A percentile compares a stretch with the other conserved stretches of the same genome.
phyloP scores from a whole-genome alignment of 1,284 basidiomycete species.

The Abortiporus biennis region DNA sequence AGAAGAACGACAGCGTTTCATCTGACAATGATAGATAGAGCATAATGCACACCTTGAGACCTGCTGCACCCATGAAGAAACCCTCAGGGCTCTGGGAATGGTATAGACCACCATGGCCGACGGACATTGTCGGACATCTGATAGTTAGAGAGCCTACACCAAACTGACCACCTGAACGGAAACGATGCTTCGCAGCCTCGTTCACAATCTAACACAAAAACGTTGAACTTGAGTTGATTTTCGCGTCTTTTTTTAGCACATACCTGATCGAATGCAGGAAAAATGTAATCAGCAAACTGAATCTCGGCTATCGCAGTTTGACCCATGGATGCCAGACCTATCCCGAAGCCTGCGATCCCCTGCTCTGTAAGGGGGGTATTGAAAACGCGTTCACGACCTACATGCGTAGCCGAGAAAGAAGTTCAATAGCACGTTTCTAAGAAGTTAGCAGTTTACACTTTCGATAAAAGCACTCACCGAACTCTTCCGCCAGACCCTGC shows the following conservation, averaged over 20 bases:
- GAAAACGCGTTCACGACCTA: slow-evolving; percentile 89
- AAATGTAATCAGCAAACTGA: slow-evolving; percentile 85
- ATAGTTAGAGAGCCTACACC: slow-evolving; percentile 84
- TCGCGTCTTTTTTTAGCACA: background rate
- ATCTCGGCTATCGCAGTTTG: slow-evolving; percentile 95
- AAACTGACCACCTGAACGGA: slow-evolving; percentile 83
- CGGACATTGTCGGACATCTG: slow-evolving; percentile 84
- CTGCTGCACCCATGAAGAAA: slow-evolving; percentile 88
- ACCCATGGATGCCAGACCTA: slow-evolving; percentile 89
- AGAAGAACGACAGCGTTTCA: too few species aligned
- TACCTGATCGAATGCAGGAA: slow-evolving; percentile 89
- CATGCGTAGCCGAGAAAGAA: background rate
- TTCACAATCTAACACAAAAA: slow-evolving; percentile 70
- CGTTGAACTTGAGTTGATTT: background rate
- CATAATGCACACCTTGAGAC: slow-evolving; percentile 67
- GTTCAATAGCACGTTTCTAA: background rate
- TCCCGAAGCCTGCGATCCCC: slow-evolving; percentile 92
- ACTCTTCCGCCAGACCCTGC: slow-evolving; percentile 88
- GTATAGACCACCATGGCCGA: slow-evolving; percentile 91
- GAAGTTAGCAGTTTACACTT: background rate
- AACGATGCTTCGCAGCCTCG: slow-evolving; percentile 91
- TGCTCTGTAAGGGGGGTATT: slow-evolving; percentile 93
- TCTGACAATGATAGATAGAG: background rate
- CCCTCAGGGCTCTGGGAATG: slow-evolving; percentile 95
- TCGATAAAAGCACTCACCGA: slow-evolving; percentile 44